Conservation (phyloP, 176 grass and related monocot species). For the Elaeis guineensis region DNA sequence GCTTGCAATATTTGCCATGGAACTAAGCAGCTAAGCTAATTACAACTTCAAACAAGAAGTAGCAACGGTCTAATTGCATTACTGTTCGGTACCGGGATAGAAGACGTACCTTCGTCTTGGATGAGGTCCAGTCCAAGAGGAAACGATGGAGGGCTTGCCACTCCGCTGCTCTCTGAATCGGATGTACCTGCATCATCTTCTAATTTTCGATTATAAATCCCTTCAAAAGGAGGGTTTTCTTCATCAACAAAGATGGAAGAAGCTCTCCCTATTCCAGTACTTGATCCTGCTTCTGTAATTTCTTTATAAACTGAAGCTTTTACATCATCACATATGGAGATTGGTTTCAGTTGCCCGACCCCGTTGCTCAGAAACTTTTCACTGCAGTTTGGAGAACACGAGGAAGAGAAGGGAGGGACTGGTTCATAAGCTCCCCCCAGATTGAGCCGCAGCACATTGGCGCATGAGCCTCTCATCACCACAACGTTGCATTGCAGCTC, state of each 20-base stretch:
- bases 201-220: neutral
- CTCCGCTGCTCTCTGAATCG: neutral
- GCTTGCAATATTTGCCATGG: too few relatives aligned
- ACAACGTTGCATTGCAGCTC: constrained; percentile 28
- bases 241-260: constrained; percentile 9
- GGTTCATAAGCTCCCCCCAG: constrained; percentile 10
- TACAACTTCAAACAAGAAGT: too few relatives aligned
- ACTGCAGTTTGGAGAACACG: neutral
- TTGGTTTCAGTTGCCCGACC: neutral
- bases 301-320: neutral
- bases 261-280: neutral
- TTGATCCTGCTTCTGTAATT: neutral
- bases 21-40: too few relatives aligned
- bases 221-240: neutral
- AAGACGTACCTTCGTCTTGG: neutral
- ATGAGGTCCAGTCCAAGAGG: neutral
- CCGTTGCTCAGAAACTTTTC: constrained; percentile 4
- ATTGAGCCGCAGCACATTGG: constrained; percentile 26
- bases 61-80: too few relatives aligned
- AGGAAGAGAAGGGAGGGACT: constrained; percentile 3
- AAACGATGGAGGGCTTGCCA: neutral
- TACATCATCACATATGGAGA: neutral
- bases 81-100: too few relatives aligned
- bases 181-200: constrained; percentile 10
- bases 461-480: constrained; percentile 17